Conservation (phyloP, 2,329 filamentous ascomycete species). For the Pestalotiopsis sp. region DNA sequence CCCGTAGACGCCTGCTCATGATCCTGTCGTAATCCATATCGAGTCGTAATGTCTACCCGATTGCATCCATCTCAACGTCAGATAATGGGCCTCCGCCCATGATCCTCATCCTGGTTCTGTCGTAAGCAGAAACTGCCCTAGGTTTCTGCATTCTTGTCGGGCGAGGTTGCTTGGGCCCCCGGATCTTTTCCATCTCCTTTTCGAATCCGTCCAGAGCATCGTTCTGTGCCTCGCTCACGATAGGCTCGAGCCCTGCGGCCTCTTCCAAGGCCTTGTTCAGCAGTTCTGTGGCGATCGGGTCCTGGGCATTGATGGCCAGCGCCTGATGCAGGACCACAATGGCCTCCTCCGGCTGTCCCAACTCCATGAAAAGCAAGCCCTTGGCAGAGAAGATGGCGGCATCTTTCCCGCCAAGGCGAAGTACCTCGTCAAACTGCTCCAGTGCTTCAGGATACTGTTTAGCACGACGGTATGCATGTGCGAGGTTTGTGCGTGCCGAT, state of each 20-base stretch:
- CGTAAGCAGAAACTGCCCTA: background rate
- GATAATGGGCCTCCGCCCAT: conserved; percentile 14
- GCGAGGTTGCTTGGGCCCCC: conserved; percentile 6
- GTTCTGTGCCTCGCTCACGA: conserved; percentile 12
- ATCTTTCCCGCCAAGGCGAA: conserved; percentile 81
- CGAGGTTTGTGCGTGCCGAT: conserved; percentile 84
- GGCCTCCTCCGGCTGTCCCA: conserved; percentile 75
- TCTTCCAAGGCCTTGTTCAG: conserved; percentile 72
- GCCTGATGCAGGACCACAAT: conserved; percentile 84
- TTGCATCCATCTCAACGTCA: conserved; percentile 16
- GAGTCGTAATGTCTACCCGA: conserved; percentile 7
- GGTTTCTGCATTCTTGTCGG: conserved; percentile 11
- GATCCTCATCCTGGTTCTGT: conserved; percentile 14
- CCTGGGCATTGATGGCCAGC: conserved; percentile 76
- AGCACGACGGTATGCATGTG: conserved; percentile 79
- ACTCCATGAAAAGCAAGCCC: conserved; percentile 81
- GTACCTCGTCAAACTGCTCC: conserved; percentile 82
- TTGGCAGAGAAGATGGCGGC: conserved; percentile 80
- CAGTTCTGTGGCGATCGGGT: conserved; percentile 79
- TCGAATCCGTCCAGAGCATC: conserved; percentile 17
- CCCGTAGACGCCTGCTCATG: conserved; percentile 9
- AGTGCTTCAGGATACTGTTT: conserved; percentile 73
- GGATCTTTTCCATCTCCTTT: conserved; percentile 10
- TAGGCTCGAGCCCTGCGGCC: conserved; percentile 48
- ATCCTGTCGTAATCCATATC: background rate